Evolutionary conservation across 1,139 yeast genomes (phyloP), one percentile per base, ranked within the genome.

Genomic region (Geotrichum phurueaensis): DNA sequence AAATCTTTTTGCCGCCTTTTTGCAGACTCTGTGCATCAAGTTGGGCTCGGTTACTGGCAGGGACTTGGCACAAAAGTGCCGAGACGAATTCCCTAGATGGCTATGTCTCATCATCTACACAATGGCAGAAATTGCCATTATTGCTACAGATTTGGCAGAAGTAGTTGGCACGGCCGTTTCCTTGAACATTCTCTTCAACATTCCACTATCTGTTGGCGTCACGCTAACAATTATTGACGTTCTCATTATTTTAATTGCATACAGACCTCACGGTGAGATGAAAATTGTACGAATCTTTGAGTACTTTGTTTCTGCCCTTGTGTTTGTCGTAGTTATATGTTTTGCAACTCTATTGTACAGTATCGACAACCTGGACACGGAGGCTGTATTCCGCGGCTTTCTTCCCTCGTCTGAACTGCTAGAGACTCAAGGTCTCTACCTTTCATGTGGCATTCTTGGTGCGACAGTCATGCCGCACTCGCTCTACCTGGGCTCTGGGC

Each of bases 81-180:
- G 88, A 56, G 80, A 79, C 65, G 78, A 82, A 69, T 73, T 87
- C 31, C 94, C 94, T 1, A 70, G 70, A 36, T 84, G 87, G 84
- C 67, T 86, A 63, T 85, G 86, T 66, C 70, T 75, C 62, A 64
- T 73, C 0, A 65, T 89, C 6, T 89, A 89, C 81, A 65, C 86
- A 53, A 77, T 87, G 63, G 92, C 96, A 0, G 96, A 89, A 70
- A 78, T 81, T 68, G 94, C 96, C 43, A 88, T 89, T 62, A 82
- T 89, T 57, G 90, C 96, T 0, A 89, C 96, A 0, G 96, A 89
- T 76, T 80, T 89, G 12, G 95, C 96, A 3, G 96, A 89, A 70
- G 96, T 89, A 39, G 87, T 89, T 61, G 96, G 96, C 68, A 83
- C 90, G n/a, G 95, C 96, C 3, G 84, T 89, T 67, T 94, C 96